phyloP scores from a whole-genome alignment of 495 filamentous ascomycete genomes.

The Amniculicola lignicola region DNA sequence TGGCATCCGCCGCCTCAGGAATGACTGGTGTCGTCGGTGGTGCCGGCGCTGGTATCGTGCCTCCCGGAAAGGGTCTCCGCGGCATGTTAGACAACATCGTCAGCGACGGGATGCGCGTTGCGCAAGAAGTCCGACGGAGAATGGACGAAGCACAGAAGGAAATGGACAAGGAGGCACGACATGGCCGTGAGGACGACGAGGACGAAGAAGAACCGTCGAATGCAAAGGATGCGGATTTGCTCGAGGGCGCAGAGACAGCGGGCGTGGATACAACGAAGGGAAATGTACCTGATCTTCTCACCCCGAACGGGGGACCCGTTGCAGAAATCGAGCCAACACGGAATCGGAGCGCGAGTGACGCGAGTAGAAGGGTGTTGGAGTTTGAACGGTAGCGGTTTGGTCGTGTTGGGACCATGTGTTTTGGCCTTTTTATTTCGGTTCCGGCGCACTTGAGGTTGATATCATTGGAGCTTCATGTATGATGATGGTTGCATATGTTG shows the following conservation, averaged over 20 bases:
- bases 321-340: constrained; percentile 17
- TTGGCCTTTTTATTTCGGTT: neutral
- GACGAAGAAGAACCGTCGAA: constrained; percentile 66
- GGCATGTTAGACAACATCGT: constrained; percentile 97
- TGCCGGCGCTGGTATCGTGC: constrained; percentile 51
- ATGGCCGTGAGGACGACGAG: constrained; percentile 54
- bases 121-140: constrained; percentile 78
- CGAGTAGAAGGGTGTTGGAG: constrained; percentile 38
- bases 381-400: constrained; percentile 37
- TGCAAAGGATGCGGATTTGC: constrained; percentile 71
- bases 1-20: constrained; percentile 8
- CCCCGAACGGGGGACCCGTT: neutral
- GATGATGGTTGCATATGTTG: too few species aligned
- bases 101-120: constrained; percentile 92
- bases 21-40: constrained; percentile 32
- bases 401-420: neutral
- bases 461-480: neutral
- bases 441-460: neutral
- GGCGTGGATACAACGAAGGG: constrained; percentile 41
- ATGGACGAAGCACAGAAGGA: constrained; percentile 93
- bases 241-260: constrained; percentile 76
- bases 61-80: constrained; percentile 73
- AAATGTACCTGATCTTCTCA: constrained; percentile 10
- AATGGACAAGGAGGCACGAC: constrained; percentile 70
- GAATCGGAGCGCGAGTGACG: constrained; percentile 32